Base-by-base conservation (phyloP, 495 filamentous ascomycete genomes). In the Chaetomium cochliodes region DNA sequence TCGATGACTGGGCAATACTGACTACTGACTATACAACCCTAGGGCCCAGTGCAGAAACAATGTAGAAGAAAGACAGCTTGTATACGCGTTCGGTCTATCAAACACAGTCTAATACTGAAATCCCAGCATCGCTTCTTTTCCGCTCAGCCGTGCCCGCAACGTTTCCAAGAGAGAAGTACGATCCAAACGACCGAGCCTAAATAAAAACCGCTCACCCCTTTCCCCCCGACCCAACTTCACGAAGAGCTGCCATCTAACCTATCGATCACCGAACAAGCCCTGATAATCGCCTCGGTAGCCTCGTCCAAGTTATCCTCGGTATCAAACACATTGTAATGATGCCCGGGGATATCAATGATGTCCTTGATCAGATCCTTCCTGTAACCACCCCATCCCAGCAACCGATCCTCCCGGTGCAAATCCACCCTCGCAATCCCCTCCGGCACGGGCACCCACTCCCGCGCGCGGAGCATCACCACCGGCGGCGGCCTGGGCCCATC, bases 321-420 rank as follows among this genome's bases (percentile, higher is more conserved):
- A 5, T 63, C 49, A 33, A 81, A 82, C 33, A 82, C 72, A 52
- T 69, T 76, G 60, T 77, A 82, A 58, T 82, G 80, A 52, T 82
- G 74, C 0, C 78, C 77, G 0, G 77, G 73, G 2, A 81, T 62
- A 3, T 79, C 74, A 18, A 77, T 53, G 3, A 81, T 66, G 8
- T 74, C 62, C 28, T 58, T 69, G 37, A 82, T 75, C 52, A 80
- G 67, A 1, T 64, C 63, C 22, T 67, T 66, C 1, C 72, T 58
- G 44, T 81, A 80, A 6, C 56, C 33, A 3, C 69, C 73, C 80
- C 80, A 82, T 6, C 80, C 80, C 0, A 82, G 66, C 18, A 63
- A n/a, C 1, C 28, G 62, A 39, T 75, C 74, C 0, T 66, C 42
- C 0, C 80, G 69, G 6, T 65, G 46, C 18, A 74, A 47, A 62